A percentile compares a stretch with the other conserved stretches of the same genome.
phyloP scores from a whole-genome alignment of 169 alveolate genomes.

The Plasmodium ovale region DNA sequence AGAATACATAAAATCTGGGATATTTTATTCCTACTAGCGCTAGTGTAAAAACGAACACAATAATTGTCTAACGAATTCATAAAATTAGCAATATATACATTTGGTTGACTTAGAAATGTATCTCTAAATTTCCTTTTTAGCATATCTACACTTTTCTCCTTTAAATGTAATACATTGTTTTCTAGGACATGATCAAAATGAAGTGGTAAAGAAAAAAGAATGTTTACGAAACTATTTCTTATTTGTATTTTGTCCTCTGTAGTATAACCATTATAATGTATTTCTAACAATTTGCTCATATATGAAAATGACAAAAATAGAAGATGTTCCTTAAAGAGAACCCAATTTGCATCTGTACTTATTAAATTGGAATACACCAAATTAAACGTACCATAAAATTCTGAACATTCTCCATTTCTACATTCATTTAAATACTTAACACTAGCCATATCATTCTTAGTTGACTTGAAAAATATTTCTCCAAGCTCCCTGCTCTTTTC shows the following conservation, averaged over 20 bases:
- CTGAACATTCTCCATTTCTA: conserved; percentile 25
- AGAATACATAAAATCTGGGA: conserved; percentile 56
- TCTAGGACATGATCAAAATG: conserved; percentile 21
- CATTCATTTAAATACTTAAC: conserved; percentile 64
- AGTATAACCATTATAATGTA: conserved; percentile 18
- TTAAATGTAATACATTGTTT: conserved; percentile 10
- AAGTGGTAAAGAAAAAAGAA: conserved; percentile 23
- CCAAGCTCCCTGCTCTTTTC: conserved; percentile 43
- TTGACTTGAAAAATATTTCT: conserved; percentile 22
- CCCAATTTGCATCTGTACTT: conserved; percentile 1
- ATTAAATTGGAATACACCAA: conserved; percentile 28
- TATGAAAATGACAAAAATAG: conserved; percentile 46
- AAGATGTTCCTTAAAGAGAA: conserved; percentile 18
- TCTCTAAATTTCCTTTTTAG: conserved; percentile 15
- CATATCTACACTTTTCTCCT: conserved; percentile 21
- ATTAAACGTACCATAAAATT: conserved; percentile 35
- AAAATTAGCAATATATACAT: neutral
- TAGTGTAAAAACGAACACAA: conserved; percentile 12
- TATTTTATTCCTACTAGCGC: conserved; percentile 27
- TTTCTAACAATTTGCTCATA: conserved; percentile 43
- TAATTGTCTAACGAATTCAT: conserved; percentile 9
- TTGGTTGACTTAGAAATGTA: conserved; percentile 5
- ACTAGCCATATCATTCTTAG: conserved; percentile 30
- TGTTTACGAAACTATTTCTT: conserved; percentile 42
- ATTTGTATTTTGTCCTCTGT: conserved; percentile 34